A percentile compares a stretch with the other conserved stretches of the same genome.
These are phyloP conservation scores for Hypoxylon crocopeplum DNA, from an alignment of 495 filamentous ascomycete species.

Conservation along the genomic window DNA sequence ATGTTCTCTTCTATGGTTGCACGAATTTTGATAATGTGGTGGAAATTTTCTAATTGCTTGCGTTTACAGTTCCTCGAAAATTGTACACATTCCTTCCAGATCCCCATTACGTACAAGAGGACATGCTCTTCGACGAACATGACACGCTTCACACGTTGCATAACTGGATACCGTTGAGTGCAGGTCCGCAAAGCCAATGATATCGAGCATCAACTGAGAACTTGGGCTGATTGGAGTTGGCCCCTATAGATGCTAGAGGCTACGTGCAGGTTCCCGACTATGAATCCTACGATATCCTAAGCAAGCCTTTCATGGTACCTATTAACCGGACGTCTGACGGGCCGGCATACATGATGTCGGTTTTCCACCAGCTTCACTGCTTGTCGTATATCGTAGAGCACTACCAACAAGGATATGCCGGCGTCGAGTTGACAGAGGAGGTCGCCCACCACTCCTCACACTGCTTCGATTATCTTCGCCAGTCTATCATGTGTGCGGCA, in stretches of 20 bases:
- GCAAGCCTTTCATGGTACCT: constrained; percentile 45
- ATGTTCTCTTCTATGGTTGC: constrained; percentile 4
- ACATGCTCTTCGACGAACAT: constrained; percentile 52
- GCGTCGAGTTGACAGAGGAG: constrained; percentile 46
- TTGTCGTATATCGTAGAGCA: constrained; percentile 53
- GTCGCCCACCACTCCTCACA: constrained; percentile 55
- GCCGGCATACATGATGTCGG: constrained; percentile 57
- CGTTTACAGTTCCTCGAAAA: constrained; percentile 48
- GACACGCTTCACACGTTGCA: constrained; percentile 51
- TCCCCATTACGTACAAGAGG: constrained; percentile 46
- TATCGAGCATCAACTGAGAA: not conserved
- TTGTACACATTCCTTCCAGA: constrained; percentile 50
- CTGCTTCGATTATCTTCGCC: constrained; percentile 58
- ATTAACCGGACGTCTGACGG: constrained; percentile 45
- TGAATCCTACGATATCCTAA: constrained; percentile 42
- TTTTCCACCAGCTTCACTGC: constrained; percentile 62
- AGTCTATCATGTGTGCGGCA: constrained; percentile 54
- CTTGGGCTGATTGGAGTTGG: not conserved
- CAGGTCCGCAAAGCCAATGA: constrained; percentile 32
- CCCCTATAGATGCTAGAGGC: constrained; percentile 45
- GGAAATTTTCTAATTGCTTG: not conserved
- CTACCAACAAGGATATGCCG: constrained; percentile 49
- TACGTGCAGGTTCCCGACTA: constrained; percentile 48
- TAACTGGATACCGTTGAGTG: constrained; percentile 53
- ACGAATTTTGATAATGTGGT: no score